Percentiles rank a stretch among this genome's conserved stretches.
These are phyloP conservation scores for Begonia loranthoides DNA, from an alignment of 306 rosid genomes.

Conservation along the genomic window DNA sequence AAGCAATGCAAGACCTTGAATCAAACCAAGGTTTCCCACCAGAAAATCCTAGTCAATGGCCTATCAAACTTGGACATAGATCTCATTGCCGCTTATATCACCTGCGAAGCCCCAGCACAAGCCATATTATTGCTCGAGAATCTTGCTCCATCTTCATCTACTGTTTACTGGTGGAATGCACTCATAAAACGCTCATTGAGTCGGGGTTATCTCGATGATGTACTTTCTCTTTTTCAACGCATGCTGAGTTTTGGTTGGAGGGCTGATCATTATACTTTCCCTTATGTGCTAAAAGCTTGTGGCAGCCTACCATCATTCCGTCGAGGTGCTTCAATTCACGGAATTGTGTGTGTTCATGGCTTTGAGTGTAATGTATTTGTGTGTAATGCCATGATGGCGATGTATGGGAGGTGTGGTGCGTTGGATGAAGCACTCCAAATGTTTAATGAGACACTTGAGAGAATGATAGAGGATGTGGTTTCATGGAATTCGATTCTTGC, in stretches of 20 bases:
- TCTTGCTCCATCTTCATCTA: slow-evolving; percentile 22
- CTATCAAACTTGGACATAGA: slow-evolving; percentile 7
- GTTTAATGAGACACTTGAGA: slow-evolving; percentile 49
- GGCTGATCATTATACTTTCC: slow-evolving; percentile 63
- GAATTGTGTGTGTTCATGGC: slow-evolving; percentile 24
- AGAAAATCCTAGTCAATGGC: slow-evolving; percentile 30
- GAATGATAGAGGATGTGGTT: slow-evolving; percentile 52
- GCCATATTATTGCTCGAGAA: slow-evolving; percentile 35
- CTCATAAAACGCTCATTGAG: slow-evolving; percentile 39
- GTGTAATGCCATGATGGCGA: slow-evolving; percentile 56
- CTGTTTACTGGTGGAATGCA: slow-evolving; percentile 72
- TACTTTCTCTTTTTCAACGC: slow-evolving; percentile 21
- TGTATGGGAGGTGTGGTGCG: slow-evolving; percentile 57
- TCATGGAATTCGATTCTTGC: slow-evolving; percentile 76
- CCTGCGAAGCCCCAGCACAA: slow-evolving; percentile 18
- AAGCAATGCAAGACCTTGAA: slow-evolving; percentile 38
- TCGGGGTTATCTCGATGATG: slow-evolving; percentile 15
- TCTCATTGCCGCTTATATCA: slow-evolving; percentile 37
- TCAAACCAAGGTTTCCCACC: slow-evolving; percentile 42
- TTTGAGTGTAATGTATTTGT: slow-evolving; percentile 58
- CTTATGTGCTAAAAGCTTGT: slow-evolving; percentile 64
- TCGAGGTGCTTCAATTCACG: slow-evolving; percentile 41
- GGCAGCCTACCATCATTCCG: slow-evolving; percentile 27
- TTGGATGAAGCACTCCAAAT: slow-evolving; percentile 28
- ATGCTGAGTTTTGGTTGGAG: slow-evolving; percentile 54